These are phyloP conservation scores for Rhizopogon rudus DNA, from an alignment of 768 basidiomycete genomes.

Conservation along the genomic window DNA sequence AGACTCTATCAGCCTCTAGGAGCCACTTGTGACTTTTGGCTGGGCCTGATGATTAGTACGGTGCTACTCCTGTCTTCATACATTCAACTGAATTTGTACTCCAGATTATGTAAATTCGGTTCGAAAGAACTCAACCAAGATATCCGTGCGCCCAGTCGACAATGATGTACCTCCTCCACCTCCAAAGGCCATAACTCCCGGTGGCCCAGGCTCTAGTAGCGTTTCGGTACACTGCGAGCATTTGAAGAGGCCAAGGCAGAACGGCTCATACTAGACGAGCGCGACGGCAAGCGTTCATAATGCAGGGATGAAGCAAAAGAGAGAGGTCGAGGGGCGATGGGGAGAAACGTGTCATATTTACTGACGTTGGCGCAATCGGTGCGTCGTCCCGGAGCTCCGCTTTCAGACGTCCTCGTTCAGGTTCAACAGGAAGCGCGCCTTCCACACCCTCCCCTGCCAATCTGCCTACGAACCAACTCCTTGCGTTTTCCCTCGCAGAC, in stretches of 20 bases:
- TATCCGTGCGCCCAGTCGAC: constrained; percentile 39
- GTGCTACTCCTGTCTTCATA: constrained; percentile 7
- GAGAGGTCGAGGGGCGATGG: constrained; percentile 31
- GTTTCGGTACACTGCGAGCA: constrained; percentile 79
- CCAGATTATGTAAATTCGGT: constrained; percentile 58
- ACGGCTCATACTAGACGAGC: constrained; percentile 77
- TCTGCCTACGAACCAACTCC: constrained; percentile 48
- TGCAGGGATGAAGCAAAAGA: constrained; percentile 32
- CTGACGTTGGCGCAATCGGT: constrained; percentile 55
- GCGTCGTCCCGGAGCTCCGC: constrained; percentile 78
- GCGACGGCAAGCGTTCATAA: constrained; percentile 50
- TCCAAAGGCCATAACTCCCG: constrained; percentile 58
- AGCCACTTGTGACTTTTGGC: too few relatives aligned
- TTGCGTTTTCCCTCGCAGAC: constrained; percentile 57
- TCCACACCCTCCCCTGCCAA: constrained; percentile 49
- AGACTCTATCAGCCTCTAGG: too few relatives aligned
- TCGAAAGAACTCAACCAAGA: constrained; percentile 59
- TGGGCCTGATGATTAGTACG: constrained; percentile 72
- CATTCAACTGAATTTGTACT: constrained; percentile 11
- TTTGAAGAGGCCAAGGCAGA: constrained; percentile 92
- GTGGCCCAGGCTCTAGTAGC: constrained; percentile 87
- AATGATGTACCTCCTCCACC: constrained; percentile 32
- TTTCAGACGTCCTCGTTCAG: constrained; percentile 77
- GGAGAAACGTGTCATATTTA: constrained; percentile 64
- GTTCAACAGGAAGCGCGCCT: constrained; percentile 42